These are phyloP conservation scores for Amanita jacksonii DNA, from an alignment of 768 basidiomycete species.

Conservation along the genomic window DNA sequence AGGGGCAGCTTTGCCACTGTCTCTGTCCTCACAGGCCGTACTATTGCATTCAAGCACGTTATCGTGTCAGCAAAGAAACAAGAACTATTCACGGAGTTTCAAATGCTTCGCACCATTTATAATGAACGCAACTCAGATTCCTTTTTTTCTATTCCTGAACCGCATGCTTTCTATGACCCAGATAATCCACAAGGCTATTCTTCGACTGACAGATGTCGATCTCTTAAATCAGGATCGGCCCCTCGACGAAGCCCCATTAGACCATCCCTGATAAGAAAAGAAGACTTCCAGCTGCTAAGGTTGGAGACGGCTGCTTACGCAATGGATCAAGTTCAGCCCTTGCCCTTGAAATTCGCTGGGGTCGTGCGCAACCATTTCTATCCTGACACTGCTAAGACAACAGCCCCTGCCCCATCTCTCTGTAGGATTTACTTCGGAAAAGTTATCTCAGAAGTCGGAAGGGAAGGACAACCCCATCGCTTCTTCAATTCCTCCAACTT, in stretches of 20 bases:
- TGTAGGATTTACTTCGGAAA: slow-evolving; percentile 23
- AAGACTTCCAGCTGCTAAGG: background rate
- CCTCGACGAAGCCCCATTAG: background rate
- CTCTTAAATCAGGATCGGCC: background rate
- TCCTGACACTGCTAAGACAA: slow-evolving; percentile 8
- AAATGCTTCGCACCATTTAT: background rate
- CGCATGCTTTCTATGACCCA: slow-evolving; percentile 2
- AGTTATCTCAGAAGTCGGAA: slow-evolving; percentile 5
- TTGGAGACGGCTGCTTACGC: slow-evolving; percentile 15
- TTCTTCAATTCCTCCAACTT: slow-evolving; percentile 21
- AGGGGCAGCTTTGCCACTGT: slow-evolving; percentile 5
- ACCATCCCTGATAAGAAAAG: background rate
- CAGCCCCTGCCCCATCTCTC: slow-evolving; percentile 11
- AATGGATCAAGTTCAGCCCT: slow-evolving; percentile 18
- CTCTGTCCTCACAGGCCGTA: background rate
- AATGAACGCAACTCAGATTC: background rate
- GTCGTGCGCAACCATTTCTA: slow-evolving; percentile 13
- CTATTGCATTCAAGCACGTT: slow-evolving; percentile 4
- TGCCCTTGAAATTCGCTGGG: slow-evolving; percentile 12
- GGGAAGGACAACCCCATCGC: slow-evolving; percentile 1
- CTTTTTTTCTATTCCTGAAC: slow-evolving; percentile 1
- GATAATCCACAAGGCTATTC: background rate
- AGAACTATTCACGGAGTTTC: background rate
- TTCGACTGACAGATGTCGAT: background rate
- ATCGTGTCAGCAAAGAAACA: background rate